Evolutionary conservation across 2,329 filamentous ascomycete species (phyloP).

Genomic region (Clonostachys solani): DNA sequence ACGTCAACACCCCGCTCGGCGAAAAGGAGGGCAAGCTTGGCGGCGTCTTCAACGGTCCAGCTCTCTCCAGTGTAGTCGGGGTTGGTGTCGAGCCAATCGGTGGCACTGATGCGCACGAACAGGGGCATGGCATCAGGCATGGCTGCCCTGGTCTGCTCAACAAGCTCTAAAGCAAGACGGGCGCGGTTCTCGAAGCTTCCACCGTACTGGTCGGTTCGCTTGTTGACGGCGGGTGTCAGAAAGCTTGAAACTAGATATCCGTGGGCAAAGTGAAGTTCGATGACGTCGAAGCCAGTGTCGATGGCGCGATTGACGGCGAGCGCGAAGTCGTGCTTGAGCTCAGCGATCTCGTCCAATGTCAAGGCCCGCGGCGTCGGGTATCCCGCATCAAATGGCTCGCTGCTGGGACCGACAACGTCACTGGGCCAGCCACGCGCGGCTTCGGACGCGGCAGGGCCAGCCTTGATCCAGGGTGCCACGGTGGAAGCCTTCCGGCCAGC

Average conservation of each 20-base stretch:
- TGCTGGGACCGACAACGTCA: constrained; percentile 19
- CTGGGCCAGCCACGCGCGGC: constrained; percentile 37
- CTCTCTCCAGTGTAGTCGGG: constrained; percentile 47
- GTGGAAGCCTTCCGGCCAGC: constrained; percentile 56
- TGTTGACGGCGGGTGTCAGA: constrained; percentile 63
- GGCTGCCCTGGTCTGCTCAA: constrained; percentile 54
- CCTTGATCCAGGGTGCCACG: constrained; percentile 50
- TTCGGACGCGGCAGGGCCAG: constrained; percentile 44
- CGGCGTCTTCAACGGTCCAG: constrained; percentile 65
- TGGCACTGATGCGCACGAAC: constrained; percentile 68
- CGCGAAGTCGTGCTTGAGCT: constrained; percentile 56
- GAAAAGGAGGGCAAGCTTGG: constrained; percentile 58
- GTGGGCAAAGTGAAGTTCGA: constrained; percentile 73
- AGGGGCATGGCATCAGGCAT: constrained; percentile 68
- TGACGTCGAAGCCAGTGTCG: constrained; percentile 58
- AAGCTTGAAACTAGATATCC: constrained; percentile 71
- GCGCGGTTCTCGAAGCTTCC: constrained; percentile 67
- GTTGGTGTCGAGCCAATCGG: constrained; percentile 68
- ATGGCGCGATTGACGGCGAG: constrained; percentile 50
- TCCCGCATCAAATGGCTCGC: constrained; percentile 16
- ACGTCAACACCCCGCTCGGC: constrained; percentile 68
- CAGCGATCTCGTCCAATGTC: constrained; percentile 60
- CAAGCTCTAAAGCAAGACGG: constrained; percentile 63
- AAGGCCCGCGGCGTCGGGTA: constrained; percentile 49
- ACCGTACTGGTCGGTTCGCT: constrained; percentile 60